Evolutionary conservation across 2,329 filamentous ascomycete genomes (phyloP).

Genomic region (Thelonectria rubi): DNA sequence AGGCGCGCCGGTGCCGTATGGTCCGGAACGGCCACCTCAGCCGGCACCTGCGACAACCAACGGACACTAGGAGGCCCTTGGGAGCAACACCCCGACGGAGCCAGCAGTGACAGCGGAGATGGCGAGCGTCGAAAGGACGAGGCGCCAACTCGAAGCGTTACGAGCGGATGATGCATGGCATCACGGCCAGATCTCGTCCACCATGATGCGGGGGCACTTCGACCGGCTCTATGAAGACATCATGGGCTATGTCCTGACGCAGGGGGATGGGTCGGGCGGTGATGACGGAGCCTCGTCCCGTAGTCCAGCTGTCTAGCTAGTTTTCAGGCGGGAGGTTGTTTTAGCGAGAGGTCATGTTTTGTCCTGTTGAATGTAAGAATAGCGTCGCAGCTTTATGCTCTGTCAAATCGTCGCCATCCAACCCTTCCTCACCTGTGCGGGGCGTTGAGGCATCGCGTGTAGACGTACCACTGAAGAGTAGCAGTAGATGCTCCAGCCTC

Average conservation of each 20-base stretch:
- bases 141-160: background rate
- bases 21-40: slow-evolving; percentile 59
- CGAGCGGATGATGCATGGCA: background rate
- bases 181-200: slow-evolving; percentile 11
- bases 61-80: slow-evolving; percentile 52
- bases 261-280: slow-evolving; percentile 3
- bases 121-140: slow-evolving; percentile 8
- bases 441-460: background rate
- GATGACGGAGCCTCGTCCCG: background rate
- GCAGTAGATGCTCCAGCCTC: background rate
- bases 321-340: slow-evolving; percentile 26
- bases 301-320: slow-evolving; percentile 31
- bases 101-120: slow-evolving; percentile 25
- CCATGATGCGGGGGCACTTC: slow-evolving; percentile 13
- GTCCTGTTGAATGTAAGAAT: slow-evolving; percentile 40
- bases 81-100: slow-evolving; percentile 27
- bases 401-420: slow-evolving; percentile 35
- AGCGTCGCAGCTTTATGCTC: slow-evolving; percentile 38
- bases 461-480: no score
- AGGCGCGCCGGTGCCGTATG: slow-evolving; percentile 53
- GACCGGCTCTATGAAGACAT: slow-evolving; percentile 23
- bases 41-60: slow-evolving; percentile 51
- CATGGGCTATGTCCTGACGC: slow-evolving; percentile 17
- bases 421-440: background rate
- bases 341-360: slow-evolving; percentile 31